Evolutionary conservation across 371 early-diverging fungal genomes (phyloP).

Genomic region (Mucor sp.): DNA sequence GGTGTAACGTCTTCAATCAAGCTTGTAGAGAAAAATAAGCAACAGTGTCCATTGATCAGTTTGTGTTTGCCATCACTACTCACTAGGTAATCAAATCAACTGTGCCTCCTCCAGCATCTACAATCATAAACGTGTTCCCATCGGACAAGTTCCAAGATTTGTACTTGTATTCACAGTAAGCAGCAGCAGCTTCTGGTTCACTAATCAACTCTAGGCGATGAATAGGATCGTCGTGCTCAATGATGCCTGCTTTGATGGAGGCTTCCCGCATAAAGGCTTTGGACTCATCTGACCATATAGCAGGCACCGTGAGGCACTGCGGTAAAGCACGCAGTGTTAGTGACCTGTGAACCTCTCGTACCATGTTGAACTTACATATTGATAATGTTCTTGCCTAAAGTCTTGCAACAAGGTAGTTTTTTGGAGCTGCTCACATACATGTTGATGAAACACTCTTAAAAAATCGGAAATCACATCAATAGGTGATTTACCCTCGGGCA

Average conservation of each 20-base stretch:
- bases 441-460: constrained; percentile 52
- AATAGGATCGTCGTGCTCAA: constrained; percentile 37
- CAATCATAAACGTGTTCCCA: constrained; percentile 54
- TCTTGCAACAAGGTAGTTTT: constrained; percentile 37
- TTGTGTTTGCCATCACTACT: background rate
- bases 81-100: constrained; percentile 37
- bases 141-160: constrained; percentile 44
- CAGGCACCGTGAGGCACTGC: constrained; percentile 52
- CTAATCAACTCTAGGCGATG: constrained; percentile 47
- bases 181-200: constrained; percentile 55
- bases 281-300: constrained; percentile 55
- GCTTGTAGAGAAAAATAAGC: background rate
- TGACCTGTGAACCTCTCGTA: too few species aligned
- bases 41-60: background rate
- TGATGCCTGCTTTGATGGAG: constrained; percentile 44
- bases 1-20: constrained; percentile 8
- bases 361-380: constrained; percentile 33
- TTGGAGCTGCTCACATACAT: constrained; percentile 52
- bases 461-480: constrained; percentile 60
- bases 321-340: background rate
- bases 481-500: constrained; percentile 50
- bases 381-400: constrained; percentile 41
- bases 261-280: constrained; percentile 53
- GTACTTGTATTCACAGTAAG: constrained; percentile 50
- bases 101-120: constrained; percentile 53